phyloP scores from a whole-genome alignment of 345 rosid species.

The Eucalyptus urophylla region DNA sequence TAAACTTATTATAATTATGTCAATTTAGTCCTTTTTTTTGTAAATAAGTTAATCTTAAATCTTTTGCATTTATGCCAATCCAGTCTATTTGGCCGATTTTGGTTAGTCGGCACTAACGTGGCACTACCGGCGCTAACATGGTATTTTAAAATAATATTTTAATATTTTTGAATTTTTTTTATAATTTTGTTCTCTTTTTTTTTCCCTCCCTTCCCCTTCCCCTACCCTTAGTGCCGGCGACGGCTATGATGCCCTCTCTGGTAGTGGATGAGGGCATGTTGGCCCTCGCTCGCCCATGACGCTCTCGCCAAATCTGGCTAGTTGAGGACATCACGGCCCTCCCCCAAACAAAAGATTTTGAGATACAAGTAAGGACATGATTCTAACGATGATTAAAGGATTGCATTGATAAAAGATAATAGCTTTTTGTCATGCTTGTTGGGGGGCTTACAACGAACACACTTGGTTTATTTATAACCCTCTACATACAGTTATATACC shows the following conservation, averaged over 20 bases:
- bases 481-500: neutral
- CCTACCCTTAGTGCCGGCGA: no score
- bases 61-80: accelerated
- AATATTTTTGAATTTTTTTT: no score
- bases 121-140: accelerated
- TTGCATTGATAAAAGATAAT: neutral
- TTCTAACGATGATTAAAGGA: neutral
- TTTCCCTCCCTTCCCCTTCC: no score
- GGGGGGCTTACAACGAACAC: neutral
- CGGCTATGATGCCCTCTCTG: accelerated
- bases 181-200: no score
- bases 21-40: no score
- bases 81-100: no score
- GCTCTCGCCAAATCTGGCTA: accelerated
- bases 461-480: neutral
- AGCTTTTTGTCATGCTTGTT: neutral
- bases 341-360: neutral
- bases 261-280: no score
- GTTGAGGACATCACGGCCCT: no score
- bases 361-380: neutral
- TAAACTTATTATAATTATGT: no score
- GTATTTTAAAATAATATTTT: no score
- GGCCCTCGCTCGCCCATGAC: no score
- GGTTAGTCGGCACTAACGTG: accelerated
- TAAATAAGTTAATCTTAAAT: no score